Evolutionary conservation across 768 basidiomycete species (phyloP).

Genomic region (Cantharellus anzutake): DNA sequence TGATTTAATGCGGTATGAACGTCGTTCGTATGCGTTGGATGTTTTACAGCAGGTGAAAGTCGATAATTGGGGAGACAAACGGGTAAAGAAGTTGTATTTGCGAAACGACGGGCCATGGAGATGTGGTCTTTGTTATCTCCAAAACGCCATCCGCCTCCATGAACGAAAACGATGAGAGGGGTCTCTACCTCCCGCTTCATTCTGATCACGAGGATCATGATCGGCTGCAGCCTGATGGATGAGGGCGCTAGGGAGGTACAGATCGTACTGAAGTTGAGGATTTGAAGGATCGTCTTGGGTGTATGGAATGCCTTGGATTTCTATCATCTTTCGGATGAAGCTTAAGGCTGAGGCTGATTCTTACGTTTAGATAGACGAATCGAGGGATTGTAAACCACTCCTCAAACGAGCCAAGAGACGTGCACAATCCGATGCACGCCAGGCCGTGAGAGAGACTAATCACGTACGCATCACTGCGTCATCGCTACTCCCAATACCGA

Average conservation of each 20-base stretch:
- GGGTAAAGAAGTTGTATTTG: slow-evolving; percentile 27
- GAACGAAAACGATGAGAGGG: slow-evolving; percentile 47
- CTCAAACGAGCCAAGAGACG: too few species aligned
- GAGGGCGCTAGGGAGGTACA: background rate
- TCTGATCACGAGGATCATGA: background rate
- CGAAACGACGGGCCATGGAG: slow-evolving; percentile 34
- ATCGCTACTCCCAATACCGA: too few species aligned
- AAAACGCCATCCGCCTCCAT: slow-evolving; percentile 76
- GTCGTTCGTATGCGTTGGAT: slow-evolving; percentile 58
- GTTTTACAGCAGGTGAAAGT: slow-evolving; percentile 34
- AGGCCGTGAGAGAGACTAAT: too few species aligned
- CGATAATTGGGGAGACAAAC: slow-evolving; percentile 68
- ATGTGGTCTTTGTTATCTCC: slow-evolving; percentile 53
- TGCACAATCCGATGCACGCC: too few species aligned
- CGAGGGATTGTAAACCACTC: too few species aligned
- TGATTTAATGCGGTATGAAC: slow-evolving; percentile 41
- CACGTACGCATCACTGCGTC: too few species aligned
- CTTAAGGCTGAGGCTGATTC: background rate
- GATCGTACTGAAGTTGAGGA: background rate
- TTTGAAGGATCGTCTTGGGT: background rate
- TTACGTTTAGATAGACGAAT: too few species aligned
- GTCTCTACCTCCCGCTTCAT: background rate
- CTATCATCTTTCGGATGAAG: background rate
- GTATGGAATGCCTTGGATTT: background rate
- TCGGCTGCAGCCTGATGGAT: background rate